Conservation (phyloP, 768 basidiomycete species). For the Collybia mongolica region DNA sequence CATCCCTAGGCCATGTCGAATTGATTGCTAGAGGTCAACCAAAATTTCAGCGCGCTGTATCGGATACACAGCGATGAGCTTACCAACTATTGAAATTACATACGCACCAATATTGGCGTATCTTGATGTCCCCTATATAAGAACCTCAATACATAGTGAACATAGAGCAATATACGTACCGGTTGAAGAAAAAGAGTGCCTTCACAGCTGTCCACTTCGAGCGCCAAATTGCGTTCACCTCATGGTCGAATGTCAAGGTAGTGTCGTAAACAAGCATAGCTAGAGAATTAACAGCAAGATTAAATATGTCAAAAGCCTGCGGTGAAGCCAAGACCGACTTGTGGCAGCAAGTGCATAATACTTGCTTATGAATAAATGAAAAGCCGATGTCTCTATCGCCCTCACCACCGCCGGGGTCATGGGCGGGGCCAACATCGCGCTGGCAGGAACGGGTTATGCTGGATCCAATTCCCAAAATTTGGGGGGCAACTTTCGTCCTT, state of each 20-base stretch:
- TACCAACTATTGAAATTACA: conserved; percentile 5
- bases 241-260: conserved; percentile 10
- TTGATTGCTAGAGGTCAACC: conserved; percentile 1
- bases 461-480: too few relatives aligned
- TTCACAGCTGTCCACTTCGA: conserved; percentile 13
- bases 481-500: too few relatives aligned
- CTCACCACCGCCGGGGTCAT: conserved; percentile 7
- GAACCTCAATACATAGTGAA: not conserved
- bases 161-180: conserved; percentile 2
- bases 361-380: conserved; percentile 11
- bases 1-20: conserved; percentile 8
- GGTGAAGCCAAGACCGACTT: not conserved
- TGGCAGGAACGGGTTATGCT: too few relatives aligned
- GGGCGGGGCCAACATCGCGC: conserved; percentile 3
- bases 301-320: too few relatives aligned
- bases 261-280: conserved; percentile 14
- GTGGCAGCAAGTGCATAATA: conserved; percentile 12
- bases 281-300: not conserved
- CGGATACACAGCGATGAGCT: not conserved
- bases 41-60: too few relatives aligned
- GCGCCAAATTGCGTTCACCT: conserved; percentile 11
- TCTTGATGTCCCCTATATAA: not conserved
- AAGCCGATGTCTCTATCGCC: conserved; percentile 6
- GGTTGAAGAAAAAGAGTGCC: conserved; percentile 13
- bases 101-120: conserved; percentile 10